Evolutionary conservation across 2,329 filamentous ascomycete genomes (phyloP), one percentile per base, ranked within the genome.

Genomic region (Xylariaceae sp.): DNA sequence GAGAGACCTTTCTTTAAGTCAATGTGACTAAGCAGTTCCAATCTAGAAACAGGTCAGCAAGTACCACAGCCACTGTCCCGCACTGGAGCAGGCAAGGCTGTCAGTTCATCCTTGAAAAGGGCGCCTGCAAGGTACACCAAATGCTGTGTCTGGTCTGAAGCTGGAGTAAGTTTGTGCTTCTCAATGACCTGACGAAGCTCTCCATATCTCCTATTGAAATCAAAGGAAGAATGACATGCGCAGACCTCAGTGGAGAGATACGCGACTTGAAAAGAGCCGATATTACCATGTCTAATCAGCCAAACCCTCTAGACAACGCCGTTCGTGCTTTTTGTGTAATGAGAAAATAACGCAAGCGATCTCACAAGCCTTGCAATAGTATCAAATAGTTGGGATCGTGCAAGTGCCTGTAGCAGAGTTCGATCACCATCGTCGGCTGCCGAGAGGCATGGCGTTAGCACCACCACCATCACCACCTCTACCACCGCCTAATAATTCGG

Each of bases 401-500:
- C 19, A 34, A 53, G 41, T 24, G 58, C 44, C 39, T 53, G 39
- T 39, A 44, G 26, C 23, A 40, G 29, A 43, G 28, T 28, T 45
- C 41, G 34, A 65, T 71, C 59, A 73, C 71, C 71, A 73, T 58
- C 71, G 68, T 68, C 71, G 66, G 60, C 65, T 72, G 63, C 69
- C 69, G 34, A 73, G 69, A 39, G 71, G 69, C 65, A 72, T 63
- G 11, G 66, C 60, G 45, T 73, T 73, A 53, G 71, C 79, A 73
- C 81, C 79, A 67, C 80, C 79, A 66, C 74, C 75, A 49, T 73
- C 70, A 60, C 70, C 70, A 51, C 80, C 78, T 66, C 76, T 74
- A 54, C 71, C 69, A 56, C 73, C 72, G 51, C 73, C 73, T 61
- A 78, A 77, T 11, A 41, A 33, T n/a, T 40, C 16, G 11, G 37